Base-by-base conservation (phyloP, 768 basidiomycete genomes). In the Hericium coralloides region DNA sequence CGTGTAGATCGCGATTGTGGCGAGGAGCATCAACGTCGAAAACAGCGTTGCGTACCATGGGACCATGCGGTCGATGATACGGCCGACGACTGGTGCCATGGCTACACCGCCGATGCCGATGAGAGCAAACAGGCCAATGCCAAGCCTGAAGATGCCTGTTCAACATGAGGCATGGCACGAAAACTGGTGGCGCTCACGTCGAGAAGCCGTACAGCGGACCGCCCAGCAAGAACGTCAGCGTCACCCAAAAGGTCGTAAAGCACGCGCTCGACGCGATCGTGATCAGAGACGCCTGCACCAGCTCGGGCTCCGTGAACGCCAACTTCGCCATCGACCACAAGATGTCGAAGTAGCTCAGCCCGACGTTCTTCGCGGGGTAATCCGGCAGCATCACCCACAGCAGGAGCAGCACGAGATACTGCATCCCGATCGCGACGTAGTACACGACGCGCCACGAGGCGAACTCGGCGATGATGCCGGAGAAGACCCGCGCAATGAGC, bases 181-280 rank as follows among this genome's bases (percentile, higher is more conserved):
- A 45, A n/a, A 14, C 8, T 7, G 7, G 25, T 17, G 25, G 17
- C 8, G 25, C 78, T 36, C 62, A 80, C 86, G 85, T 87, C 1
- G 84, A 85, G 61, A 86, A 92, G 62, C 83, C 65, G 65, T 92
- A 94, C 0, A 87, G 87, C 3, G 82, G 69, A 5, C 84, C 87
- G 6, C 83, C 85, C 2, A 95, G 82, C 20, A 93, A 72, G 73
- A 93, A 95, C 0, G 91, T 92, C 58, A 89, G 68, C 0, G 86
- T 87, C 5, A 70, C 74, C 75, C 75, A 74, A 61, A 70, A 75
- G 61, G 66, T 71, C 3, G 68, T 64, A 59, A 78, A 84, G 52
- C 81, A 84, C 25, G 84, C 84, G 58, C 78, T 79, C 12, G 75
- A 77, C 31, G 76, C 76, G 14, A 89, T 65, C 60, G 82, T 80